Conservation (phyloP, 2,329 filamentous ascomycete species). For the Neofusicoccum laricinum region DNA sequence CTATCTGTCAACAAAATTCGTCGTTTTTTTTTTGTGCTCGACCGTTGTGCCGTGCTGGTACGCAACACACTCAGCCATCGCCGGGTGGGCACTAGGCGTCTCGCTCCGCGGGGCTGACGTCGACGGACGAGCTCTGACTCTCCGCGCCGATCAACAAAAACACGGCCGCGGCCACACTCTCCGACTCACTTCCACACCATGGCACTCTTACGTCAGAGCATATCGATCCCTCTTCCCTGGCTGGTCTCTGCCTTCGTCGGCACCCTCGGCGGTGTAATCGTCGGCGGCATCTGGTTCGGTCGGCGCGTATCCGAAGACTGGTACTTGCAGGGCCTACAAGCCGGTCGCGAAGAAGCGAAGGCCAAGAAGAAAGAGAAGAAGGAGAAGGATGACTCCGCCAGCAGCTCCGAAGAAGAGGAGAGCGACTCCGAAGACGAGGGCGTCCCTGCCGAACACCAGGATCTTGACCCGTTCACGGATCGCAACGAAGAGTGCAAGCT, state of each 20-base stretch:
- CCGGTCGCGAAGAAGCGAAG: constrained; percentile 19
- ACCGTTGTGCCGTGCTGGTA: too few species aligned
- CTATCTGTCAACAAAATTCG: too few species aligned
- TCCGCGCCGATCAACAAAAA: neutral
- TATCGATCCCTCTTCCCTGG: constrained; percentile 5
- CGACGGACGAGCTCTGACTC: neutral
- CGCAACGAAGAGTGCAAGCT: constrained; percentile 84
- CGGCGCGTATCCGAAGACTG: constrained; percentile 2
- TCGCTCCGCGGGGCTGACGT: constrained; percentile 3
- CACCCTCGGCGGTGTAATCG: constrained; percentile 9
- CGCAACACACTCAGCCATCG: neutral
- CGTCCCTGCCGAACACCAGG: constrained; percentile 23
- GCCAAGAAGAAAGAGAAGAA: constrained; percentile 18
- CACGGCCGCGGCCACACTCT: neutral
- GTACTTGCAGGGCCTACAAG: constrained; percentile 3
- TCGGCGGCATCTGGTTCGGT: constrained; percentile 3
- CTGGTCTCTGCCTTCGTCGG: constrained; percentile 6
- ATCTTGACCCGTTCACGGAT: constrained; percentile 44
- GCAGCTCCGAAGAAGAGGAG: constrained; percentile 37
- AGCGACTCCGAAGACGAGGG: constrained; percentile 37
- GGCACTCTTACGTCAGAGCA: neutral
- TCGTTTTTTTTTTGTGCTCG: too few species aligned
- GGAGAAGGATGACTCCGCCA: constrained; percentile 31
- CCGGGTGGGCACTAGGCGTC: neutral
- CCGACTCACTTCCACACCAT: neutral